Base-by-base conservation (phyloP, 2,329 filamentous ascomycete species). In the Aquanectria penicillioides region DNA sequence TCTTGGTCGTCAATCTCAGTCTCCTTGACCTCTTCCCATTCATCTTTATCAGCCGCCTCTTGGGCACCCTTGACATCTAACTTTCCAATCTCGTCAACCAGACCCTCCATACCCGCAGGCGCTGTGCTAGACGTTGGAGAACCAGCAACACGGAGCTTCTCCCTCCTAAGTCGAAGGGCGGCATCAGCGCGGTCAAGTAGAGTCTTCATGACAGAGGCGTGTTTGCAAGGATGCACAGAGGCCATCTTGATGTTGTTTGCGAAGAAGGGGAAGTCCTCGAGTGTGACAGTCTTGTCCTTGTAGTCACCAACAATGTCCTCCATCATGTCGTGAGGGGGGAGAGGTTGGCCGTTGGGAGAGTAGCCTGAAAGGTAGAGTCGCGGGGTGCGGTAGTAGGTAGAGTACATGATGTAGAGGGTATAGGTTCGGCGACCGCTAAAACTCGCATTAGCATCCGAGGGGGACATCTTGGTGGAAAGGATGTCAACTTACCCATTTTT, bases 391-490 rank as follows among this genome's bases (percentile, higher is more conserved):
- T 98, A 99, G 82, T 97, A 97, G 31, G 94, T 91, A 5, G 94
- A 92, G 80, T 99, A 99, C 79, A 93, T 95, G 72, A 99, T 98
- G 83, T 99, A 99, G 66, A 99, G 89, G 38, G 91, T 97, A 77
- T 99, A 99, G n/a, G 92, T 97, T 67, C 95, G 91, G 48, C 92
- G 86, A 51, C 91, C 89, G 56, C 92, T 97, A 65, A n/a, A 17
- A 10, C 18, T 22, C 4, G 15, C 5, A 36, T 58, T 13, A 58
- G 46, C 18, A 11, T 46, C 23, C 34, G 28, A 15, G 15, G 12
- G 12, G 18, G 3, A 31, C 6, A 25, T 17, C 22, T 15, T 13
- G 17, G n/a, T 20, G 15, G 26, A 12, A 13, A 6, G 18, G 13
- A 6, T 13, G 15, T n/a, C n/a, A 33, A 49, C 75, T 61, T 71